Conservation (phyloP, 345 rosid species). For the Citrus hindsii region DNA sequence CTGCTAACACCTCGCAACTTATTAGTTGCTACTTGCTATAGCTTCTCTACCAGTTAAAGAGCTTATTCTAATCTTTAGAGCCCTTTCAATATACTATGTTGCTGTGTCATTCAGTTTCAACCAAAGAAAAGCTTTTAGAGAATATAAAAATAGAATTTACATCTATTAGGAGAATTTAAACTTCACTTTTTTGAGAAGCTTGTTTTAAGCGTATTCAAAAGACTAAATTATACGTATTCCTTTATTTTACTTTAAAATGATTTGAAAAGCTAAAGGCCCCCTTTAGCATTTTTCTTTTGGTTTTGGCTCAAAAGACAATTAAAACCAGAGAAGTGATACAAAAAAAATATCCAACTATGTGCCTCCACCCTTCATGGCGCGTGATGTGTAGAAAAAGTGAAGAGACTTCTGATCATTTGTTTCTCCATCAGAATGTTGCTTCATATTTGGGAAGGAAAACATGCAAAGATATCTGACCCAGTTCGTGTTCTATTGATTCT, state of each 20-base stretch:
- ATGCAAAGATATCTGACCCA: neutral
- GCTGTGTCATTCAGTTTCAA: too few relatives aligned
- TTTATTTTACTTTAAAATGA: neutral
- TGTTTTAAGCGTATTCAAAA: too few relatives aligned
- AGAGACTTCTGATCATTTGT: neutral
- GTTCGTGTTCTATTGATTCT: too few relatives aligned
- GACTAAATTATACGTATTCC: too few relatives aligned
- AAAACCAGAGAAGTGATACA: neutral
- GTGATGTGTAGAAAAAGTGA: neutral
- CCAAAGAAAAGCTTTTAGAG: too few relatives aligned
- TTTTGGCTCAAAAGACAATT: neutral
- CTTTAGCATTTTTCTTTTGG: neutral
- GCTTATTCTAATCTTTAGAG: neutral
- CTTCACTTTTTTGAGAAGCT: too few relatives aligned
- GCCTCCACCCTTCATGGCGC: neutral
- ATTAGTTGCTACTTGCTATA: neutral
- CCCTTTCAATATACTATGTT: neutral
- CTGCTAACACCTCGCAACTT: neutral
- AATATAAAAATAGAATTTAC: too few relatives aligned
- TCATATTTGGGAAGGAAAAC: neutral
- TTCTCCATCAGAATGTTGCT: neutral
- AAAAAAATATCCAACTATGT: neutral
- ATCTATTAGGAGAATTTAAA: too few relatives aligned
- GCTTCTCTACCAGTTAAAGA: neutral
- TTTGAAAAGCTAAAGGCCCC: neutral